Conservation (phyloP, 805 yeast genomes). For the Barnettozyma sucrosica region DNA sequence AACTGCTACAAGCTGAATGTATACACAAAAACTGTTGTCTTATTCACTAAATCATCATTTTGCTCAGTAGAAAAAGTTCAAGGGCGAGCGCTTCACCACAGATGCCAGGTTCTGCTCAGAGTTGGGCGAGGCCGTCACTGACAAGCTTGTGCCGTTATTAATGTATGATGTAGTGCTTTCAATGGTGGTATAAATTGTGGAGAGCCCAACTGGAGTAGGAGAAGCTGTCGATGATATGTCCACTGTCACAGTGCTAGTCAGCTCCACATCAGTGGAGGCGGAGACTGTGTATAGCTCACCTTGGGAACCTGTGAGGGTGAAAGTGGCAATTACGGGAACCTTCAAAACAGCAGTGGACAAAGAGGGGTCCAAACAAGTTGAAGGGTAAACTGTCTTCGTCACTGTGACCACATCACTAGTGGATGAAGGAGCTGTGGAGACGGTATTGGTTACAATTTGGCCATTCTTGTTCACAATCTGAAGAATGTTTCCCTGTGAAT, state of each 20-base stretch:
- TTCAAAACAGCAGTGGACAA: slow-evolving; percentile 14
- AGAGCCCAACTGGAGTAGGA: slow-evolving; percentile 29
- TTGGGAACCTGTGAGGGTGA: slow-evolving; percentile 23
- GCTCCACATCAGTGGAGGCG: slow-evolving; percentile 24
- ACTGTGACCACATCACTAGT: slow-evolving; percentile 17
- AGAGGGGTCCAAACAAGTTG: slow-evolving; percentile 9
- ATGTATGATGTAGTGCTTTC: not conserved
- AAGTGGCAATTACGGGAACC: slow-evolving; percentile 19
- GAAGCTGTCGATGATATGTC: slow-evolving; percentile 16
- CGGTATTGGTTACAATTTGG: not conserved
- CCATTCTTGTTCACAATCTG: slow-evolving; percentile 2
- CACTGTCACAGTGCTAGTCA: slow-evolving; percentile 19
- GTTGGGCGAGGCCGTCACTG: not conserved
- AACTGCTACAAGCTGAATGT: not conserved
- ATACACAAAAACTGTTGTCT: not conserved
- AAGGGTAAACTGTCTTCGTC: slow-evolving; percentile 20
- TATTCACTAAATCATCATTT: not conserved
- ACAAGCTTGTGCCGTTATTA: not conserved
- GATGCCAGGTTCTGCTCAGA: not conserved
- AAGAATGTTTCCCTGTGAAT: not conserved
- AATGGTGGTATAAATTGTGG: slow-evolving; percentile 1
- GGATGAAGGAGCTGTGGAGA: slow-evolving; percentile 6
- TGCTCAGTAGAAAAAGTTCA: not conserved
- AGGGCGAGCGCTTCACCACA: not conserved
- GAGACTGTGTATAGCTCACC: slow-evolving; percentile 21